Evolutionary conservation across 2,329 filamentous ascomycete species (phyloP), one percentile per base, ranked within the genome.

Genomic region (Talaromyces amestolkiae): DNA sequence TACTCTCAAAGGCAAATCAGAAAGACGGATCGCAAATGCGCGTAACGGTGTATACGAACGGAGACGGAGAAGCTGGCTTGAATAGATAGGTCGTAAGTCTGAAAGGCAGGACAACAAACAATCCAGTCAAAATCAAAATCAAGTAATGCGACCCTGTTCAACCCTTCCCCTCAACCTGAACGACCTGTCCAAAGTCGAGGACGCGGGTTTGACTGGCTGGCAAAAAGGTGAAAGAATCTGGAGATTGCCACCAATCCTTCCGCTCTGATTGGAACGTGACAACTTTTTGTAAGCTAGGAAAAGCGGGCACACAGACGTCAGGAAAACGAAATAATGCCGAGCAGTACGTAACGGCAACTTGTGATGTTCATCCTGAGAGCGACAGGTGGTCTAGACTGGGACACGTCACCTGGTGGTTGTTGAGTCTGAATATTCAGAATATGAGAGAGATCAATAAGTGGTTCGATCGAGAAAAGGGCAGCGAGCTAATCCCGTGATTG

Each of bases 321-420:
- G 61, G 37, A 41, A 17, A 22, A 56, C 51, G 37, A 63, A 63
- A 56, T 45, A 13, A 3, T 10, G 13, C 24, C n/a, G 35, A 17
- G 31, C 27, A 45, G 17, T 45, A 13, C 56, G 37, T 39, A 43
- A 58, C 56, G 35, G 33, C 35, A 43, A 58, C 39, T 31, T 43
- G 33, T 41, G 39, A 33, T 45, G 39, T 27, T 41, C 37, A 39
- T 43, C 37, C n/a, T 45, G 56, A 58, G 15, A 58, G 47, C 47
- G 24, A 51, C 47, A 5, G 24, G 11, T 24, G 45, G 49, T n/a
- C 49, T 33, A 35, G 27, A 19, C 24, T 31, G 24, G 58, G 58
- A 31, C 62, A 64, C 53, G 62, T 64, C 62, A 64, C 51, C 62
- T n/a, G 61, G n/a, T 41, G 49, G 37, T 43, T 41, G 54, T 27